Evolutionary conservation across 2,329 filamentous ascomycete species (phyloP).

Genomic region (Stagonosporopsis cucurbitacearum): DNA sequence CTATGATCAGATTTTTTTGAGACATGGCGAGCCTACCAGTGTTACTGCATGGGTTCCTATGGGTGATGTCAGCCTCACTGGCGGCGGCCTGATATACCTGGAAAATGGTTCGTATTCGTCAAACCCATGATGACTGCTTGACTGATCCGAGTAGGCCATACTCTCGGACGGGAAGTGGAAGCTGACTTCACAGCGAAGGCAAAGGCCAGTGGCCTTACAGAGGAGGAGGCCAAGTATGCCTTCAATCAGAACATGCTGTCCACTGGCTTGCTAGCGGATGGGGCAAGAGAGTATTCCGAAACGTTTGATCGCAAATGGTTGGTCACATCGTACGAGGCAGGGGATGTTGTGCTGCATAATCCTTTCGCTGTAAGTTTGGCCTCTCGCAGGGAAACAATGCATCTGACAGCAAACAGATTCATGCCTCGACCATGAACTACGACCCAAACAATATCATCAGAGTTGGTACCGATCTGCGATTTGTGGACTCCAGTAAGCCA

Average conservation of each 20-base stretch:
- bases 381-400: background rate
- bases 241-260: constrained; percentile 66
- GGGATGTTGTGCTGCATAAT: constrained; percentile 55
- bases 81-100: constrained; percentile 66
- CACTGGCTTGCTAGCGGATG: constrained; percentile 60
- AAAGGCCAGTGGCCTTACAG: constrained; percentile 56
- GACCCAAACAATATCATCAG: constrained; percentile 60
- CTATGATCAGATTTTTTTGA: constrained; percentile 66
- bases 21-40: constrained; percentile 61
- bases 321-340: constrained; percentile 61
- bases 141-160: constrained; percentile 44
- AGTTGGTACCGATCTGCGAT: constrained; percentile 63
- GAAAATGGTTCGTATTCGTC: constrained; percentile 51
- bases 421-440: constrained; percentile 63
- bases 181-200: constrained; percentile 58
- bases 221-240: constrained; percentile 56
- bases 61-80: constrained; percentile 60
- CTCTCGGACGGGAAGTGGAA: constrained; percentile 59
- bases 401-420: constrained; percentile 53
- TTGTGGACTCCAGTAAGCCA: constrained; percentile 59
- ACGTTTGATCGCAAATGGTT: constrained; percentile 57
- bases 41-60: constrained; percentile 66
- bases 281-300: constrained; percentile 54
- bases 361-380: constrained; percentile 32
- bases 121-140: no score